These are phyloP conservation scores for Trematosphaeria pertusa DNA, from an alignment of 2,329 filamentous ascomycete species.

Conservation along the genomic window DNA sequence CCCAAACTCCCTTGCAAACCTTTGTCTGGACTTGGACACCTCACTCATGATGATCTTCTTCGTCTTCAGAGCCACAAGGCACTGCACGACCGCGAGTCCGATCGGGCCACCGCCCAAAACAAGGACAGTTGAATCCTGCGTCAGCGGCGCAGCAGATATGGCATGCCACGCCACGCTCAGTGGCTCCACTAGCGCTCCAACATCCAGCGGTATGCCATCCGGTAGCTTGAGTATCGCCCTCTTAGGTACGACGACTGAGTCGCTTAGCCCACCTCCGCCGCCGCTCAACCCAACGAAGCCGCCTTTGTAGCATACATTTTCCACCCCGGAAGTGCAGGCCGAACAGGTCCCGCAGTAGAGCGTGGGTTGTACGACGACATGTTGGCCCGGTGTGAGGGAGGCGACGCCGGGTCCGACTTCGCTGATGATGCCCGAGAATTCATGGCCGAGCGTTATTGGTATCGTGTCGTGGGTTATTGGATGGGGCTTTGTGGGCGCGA, in stretches of 20 bases:
- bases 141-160: conserved; percentile 58
- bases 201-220: conserved; percentile 58
- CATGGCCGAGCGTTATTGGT: conserved; percentile 69
- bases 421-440: conserved; percentile 67
- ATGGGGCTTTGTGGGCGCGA: conserved; percentile 61
- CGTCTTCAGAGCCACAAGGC: conserved; percentile 61
- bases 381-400: conserved; percentile 60
- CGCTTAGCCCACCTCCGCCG: conserved; percentile 64
- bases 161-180: conserved; percentile 71
- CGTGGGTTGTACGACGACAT: conserved; percentile 66
- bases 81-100: conserved; percentile 65
- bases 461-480: conserved; percentile 63
- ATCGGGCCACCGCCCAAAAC: conserved; percentile 70
- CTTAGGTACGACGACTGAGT: conserved; percentile 61
- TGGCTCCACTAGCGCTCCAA: conserved; percentile 68
- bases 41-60: conserved; percentile 66
- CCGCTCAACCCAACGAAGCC: conserved; percentile 61
- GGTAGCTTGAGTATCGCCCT: conserved; percentile 60
- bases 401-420: conserved; percentile 63
- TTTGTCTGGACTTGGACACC: conserved; percentile 58
- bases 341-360: conserved; percentile 64
- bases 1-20: conserved; percentile 62
- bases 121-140: conserved; percentile 57
- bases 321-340: conserved; percentile 59
- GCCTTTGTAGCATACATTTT: conserved; percentile 65